These are phyloP conservation scores for Hypomyces perniciosus DNA, from an alignment of 2,329 filamentous ascomycete genomes.

Conservation along the genomic window DNA sequence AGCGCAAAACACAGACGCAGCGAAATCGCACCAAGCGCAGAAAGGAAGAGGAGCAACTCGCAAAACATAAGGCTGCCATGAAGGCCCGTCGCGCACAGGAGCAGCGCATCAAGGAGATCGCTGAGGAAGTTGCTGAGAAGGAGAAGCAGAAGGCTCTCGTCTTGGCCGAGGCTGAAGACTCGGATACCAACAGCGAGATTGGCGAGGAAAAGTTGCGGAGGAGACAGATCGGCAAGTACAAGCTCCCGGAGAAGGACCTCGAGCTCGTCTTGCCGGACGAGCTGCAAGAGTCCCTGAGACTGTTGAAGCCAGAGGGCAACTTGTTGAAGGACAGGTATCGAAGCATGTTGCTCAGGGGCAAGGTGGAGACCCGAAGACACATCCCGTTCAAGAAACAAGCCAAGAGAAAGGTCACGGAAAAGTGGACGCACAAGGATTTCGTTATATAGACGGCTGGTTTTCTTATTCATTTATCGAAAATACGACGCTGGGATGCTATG, in stretches of 20 bases:
- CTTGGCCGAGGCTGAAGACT: constrained; percentile 34
- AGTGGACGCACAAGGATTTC: constrained; percentile 98
- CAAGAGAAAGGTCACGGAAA: constrained; percentile 79
- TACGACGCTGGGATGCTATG: no score
- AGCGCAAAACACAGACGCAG: constrained; percentile 80
- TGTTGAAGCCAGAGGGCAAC: constrained; percentile 93
- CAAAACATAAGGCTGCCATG: constrained; percentile 69
- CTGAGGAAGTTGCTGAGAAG: constrained; percentile 53
- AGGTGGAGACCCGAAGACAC: constrained; percentile 75
- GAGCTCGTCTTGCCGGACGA: constrained; percentile 79
- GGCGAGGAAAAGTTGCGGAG: constrained; percentile 62
- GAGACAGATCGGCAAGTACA: constrained; percentile 66
- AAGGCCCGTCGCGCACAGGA: constrained; percentile 68
- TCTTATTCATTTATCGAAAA: neutral
- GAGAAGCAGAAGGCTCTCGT: constrained; percentile 44
- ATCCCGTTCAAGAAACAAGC: constrained; percentile 77
- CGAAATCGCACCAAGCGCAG: constrained; percentile 82
- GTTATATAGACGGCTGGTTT: constrained; percentile 19
- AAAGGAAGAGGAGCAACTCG: constrained; percentile 76
- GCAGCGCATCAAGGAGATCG: constrained; percentile 64
- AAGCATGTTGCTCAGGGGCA: constrained; percentile 80
- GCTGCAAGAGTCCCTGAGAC: constrained; percentile 70
- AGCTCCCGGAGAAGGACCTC: constrained; percentile 71
- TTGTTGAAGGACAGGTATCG: constrained; percentile 86
- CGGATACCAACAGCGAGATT: constrained; percentile 49